Conservation (phyloP, 129 eudicot species). For the Chrysanthemum seticuspe region DNA sequence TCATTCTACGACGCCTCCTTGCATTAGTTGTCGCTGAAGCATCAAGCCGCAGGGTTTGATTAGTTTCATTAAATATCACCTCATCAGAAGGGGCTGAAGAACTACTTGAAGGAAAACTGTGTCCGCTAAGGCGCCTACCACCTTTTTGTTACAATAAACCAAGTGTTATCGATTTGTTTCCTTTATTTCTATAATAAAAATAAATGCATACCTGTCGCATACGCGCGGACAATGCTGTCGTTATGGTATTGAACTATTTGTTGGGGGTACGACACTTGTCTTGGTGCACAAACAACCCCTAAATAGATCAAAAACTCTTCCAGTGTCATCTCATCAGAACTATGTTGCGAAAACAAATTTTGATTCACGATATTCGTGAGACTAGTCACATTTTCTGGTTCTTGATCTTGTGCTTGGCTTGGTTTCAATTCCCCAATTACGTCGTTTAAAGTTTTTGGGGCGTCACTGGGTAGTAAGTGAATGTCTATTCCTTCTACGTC, state of each 20-base stretch:
- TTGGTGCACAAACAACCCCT: too few relatives aligned
- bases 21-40: conserved; percentile 6
- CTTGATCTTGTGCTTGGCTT: conserved; percentile 7
- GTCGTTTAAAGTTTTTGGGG: conserved; percentile 6
- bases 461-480: background rate
- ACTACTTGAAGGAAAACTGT: background rate
- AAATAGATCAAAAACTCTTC: too few relatives aligned
- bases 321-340: background rate
- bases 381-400: background rate
- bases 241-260: background rate
- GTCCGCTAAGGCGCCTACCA: background rate
- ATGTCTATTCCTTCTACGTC: background rate
- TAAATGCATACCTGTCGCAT: background rate
- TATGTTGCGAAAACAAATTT: background rate
- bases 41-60: background rate
- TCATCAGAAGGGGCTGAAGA: background rate
- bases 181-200: background rate
- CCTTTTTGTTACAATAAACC: background rate
- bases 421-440: background rate
- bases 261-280: too few relatives aligned
- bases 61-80: conserved; percentile 1
- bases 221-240: background rate
- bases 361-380: background rate
- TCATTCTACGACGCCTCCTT: conserved; percentile 11
- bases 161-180: background rate